A percentile compares a stretch with the other conserved stretches of the same genome.
Evolutionary conservation across 805 yeast species (phyloP).

Genomic region (Millerago galiae): DNA sequence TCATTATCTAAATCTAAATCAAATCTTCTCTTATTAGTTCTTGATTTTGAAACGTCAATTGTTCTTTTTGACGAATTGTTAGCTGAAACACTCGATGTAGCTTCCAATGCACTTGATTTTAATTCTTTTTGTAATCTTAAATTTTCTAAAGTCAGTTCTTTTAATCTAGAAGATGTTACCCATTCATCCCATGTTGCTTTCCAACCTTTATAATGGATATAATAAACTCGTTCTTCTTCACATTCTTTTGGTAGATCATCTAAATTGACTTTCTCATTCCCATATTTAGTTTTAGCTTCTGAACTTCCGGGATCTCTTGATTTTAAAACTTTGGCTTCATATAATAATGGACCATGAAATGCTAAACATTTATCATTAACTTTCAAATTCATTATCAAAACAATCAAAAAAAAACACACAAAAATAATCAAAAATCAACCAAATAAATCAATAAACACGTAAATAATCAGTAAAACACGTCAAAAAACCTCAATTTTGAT

Average conservation of each 20-base stretch:
- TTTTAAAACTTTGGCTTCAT: slow-evolving; percentile 77
- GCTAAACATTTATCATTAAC: slow-evolving; percentile 52
- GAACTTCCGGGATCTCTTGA: slow-evolving; percentile 49
- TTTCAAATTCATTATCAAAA: slow-evolving; percentile 1
- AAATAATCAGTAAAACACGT: neutral
- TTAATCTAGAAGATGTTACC: slow-evolving; percentile 66
- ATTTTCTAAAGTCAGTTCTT: slow-evolving; percentile 66
- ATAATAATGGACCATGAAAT: slow-evolving; percentile 84
- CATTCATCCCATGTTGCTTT: slow-evolving; percentile 95
- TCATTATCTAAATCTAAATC: slow-evolving; percentile 27
- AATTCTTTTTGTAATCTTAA: slow-evolving; percentile 55
- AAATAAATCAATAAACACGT: neutral
- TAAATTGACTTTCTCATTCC: slow-evolving; percentile 25
- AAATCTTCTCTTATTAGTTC: slow-evolving; percentile 19
- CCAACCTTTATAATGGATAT: slow-evolving; percentile 93
- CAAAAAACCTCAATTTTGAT: neutral
- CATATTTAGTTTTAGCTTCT: slow-evolving; percentile 35
- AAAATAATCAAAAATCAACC: too few relatives aligned
- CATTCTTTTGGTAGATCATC: slow-evolving; percentile 30
- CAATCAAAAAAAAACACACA: too few relatives aligned
- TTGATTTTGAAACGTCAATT: slow-evolving; percentile 12
- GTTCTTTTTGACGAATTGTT: slow-evolving; percentile 8
- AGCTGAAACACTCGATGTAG: slow-evolving; percentile 18
- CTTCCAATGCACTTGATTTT: slow-evolving; percentile 38
- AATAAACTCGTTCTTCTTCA: slow-evolving; percentile 40